A percentile compares a stretch with the other conserved stretches of the same genome.
Evolutionary conservation across 768 basidiomycete genomes (phyloP).

Genomic region (Dioszegia hungarica): DNA sequence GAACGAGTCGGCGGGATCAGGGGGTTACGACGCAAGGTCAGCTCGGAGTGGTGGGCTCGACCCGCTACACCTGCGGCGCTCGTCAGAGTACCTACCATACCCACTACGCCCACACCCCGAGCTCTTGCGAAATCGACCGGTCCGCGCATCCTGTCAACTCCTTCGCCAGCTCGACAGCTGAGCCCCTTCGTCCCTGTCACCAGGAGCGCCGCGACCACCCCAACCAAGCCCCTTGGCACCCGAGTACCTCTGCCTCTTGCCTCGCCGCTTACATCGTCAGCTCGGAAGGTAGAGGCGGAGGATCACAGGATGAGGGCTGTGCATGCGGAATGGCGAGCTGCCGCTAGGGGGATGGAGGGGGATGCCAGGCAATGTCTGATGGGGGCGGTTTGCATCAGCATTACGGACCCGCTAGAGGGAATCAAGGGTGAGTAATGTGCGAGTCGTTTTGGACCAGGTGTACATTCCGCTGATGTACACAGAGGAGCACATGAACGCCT

Average conservation of each 20-base stretch:
- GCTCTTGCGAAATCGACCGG: too few species aligned
- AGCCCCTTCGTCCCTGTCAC: too few species aligned
- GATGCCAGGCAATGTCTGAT: neutral
- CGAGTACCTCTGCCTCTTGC: neutral
- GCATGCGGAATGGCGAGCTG: neutral
- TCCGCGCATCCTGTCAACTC: too few species aligned
- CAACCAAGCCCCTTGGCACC: too few species aligned
- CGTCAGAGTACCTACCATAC: neutral
- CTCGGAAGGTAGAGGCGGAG: neutral
- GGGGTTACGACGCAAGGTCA: neutral
- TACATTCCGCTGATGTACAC: neutral
- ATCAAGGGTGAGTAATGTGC: constrained; percentile 1
- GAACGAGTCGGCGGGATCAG: neutral
- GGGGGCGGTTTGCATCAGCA: neutral
- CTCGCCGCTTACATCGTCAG: neutral
- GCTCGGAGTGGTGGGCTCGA: neutral
- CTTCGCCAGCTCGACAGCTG: too few species aligned
- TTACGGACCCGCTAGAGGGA: constrained; percentile 2
- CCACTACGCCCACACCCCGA: neutral
- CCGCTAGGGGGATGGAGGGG: neutral
- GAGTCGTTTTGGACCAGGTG: too few species aligned
- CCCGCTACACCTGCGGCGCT: neutral
- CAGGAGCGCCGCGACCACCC: too few species aligned
- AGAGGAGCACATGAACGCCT: neutral
- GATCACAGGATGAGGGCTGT: neutral